phyloP scores from a whole-genome alignment of 106 monocot species.

The Chionographis japonica region DNA sequence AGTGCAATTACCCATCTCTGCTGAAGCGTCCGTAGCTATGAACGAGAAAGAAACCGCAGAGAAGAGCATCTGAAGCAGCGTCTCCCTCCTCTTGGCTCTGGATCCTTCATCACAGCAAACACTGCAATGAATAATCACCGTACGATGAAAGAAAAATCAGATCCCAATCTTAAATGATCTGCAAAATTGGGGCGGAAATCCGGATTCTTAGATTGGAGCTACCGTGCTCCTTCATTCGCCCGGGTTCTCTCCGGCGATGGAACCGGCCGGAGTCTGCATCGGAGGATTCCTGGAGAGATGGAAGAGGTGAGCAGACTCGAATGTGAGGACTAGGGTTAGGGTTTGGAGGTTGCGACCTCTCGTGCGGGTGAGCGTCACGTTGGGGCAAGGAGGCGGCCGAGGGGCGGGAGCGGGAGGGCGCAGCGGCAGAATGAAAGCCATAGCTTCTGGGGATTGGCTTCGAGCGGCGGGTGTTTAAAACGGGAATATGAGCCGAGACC shows the following conservation, averaged over 20 bases:
- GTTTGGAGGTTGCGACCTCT: background rate
- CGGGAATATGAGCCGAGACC: too few species aligned
- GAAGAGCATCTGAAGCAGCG: slow-evolving; percentile 34
- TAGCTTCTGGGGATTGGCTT: slow-evolving; percentile 19
- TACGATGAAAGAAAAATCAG: too few species aligned
- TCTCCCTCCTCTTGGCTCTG: slow-evolving; percentile 42
- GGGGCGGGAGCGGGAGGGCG: background rate
- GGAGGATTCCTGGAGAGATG: slow-evolving; percentile 1
- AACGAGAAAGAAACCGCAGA: slow-evolving; percentile 32
- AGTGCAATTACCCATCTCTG: slow-evolving; percentile 32
- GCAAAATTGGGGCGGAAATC: background rate
- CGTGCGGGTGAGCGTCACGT: background rate
- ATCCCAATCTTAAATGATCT: too few species aligned
- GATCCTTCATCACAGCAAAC: slow-evolving; percentile 1
- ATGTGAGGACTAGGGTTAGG: background rate
- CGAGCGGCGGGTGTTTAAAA: background rate
- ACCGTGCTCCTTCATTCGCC: background rate
- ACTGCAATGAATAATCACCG: background rate
- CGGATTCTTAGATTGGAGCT: background rate
- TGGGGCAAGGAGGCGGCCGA: slow-evolving; percentile 10
- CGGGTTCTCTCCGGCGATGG: too few species aligned
- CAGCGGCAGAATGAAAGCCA: slow-evolving; percentile 27
- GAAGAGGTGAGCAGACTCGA: background rate
- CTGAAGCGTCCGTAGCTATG: slow-evolving; percentile 19
- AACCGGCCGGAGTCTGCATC: background rate